A percentile compares a stretch with the other conserved stretches of the same genome.
Conservation (phyloP, 768 basidiomycete genomes). For the Boletus fagicola region DNA sequence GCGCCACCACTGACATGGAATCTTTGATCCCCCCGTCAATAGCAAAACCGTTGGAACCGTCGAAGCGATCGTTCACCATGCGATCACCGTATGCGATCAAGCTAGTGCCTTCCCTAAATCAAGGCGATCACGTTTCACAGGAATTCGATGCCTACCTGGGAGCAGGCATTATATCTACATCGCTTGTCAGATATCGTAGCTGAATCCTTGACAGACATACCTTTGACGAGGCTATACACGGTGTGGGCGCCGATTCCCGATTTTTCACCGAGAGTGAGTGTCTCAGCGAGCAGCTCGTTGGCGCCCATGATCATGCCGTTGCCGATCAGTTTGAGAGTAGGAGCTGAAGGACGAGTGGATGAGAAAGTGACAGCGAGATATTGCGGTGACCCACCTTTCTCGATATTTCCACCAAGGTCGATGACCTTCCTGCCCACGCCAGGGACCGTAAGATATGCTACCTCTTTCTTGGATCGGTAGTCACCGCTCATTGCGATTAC, state of each 20-base stretch:
- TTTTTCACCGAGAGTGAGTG: conserved; percentile 83
- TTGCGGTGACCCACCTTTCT: conserved; percentile 55
- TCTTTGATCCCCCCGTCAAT: conserved; percentile 90
- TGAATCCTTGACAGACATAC: conserved; percentile 31
- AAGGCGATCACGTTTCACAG: neutral
- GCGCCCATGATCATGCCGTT: conserved; percentile 77
- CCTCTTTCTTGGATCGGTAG: conserved; percentile 76
- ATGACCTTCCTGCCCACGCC: conserved; percentile 72
- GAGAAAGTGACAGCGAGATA: neutral
- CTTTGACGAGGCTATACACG: conserved; percentile 57
- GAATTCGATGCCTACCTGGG: conserved; percentile 43
- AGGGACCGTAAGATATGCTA: conserved; percentile 75
- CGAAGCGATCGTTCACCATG: conserved; percentile 73
- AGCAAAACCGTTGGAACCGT: conserved; percentile 70
- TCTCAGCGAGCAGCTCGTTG: conserved; percentile 77
- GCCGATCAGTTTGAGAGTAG: conserved; percentile 74
- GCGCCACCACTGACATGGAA: conserved; percentile 47
- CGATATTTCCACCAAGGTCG: conserved; percentile 83
- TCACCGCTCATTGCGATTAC: conserved; percentile 80
- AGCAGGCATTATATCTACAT: conserved; percentile 64
- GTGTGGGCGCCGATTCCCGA: conserved; percentile 69
- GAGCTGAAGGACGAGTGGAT: conserved; percentile 39
- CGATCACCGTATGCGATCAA: conserved; percentile 58
- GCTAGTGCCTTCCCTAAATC: conserved; percentile 32
- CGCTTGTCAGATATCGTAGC: conserved; percentile 14